phyloP scores from a whole-genome alignment of 257 asterid species.

The Solanum sparsipilum region DNA sequence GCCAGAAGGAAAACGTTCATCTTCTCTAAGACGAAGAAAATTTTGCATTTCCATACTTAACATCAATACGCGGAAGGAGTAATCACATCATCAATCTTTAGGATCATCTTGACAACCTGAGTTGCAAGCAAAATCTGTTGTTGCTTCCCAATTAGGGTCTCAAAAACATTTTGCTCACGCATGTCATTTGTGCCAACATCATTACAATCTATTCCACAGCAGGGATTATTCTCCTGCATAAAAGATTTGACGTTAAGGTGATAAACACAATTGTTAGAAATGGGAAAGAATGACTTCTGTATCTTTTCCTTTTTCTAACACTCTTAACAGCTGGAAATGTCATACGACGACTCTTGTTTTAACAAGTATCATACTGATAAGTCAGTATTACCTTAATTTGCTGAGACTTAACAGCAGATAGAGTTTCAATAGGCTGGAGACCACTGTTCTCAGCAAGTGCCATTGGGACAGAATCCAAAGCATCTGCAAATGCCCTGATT shows the following conservation, averaged over 20 bases:
- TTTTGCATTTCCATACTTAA: neutral
- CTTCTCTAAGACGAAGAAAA: neutral
- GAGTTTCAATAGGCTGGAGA: slow-evolving; percentile 85
- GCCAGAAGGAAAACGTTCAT: neutral
- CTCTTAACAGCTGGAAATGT: neutral
- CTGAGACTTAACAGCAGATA: slow-evolving; percentile 83
- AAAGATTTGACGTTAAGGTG: neutral
- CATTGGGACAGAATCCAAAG: slow-evolving; percentile 92
- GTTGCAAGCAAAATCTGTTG: slow-evolving; percentile 84
- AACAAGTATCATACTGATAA: neutral
- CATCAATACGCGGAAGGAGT: slow-evolving; percentile 58
- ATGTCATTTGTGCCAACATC: slow-evolving; percentile 80
- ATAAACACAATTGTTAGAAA: neutral
- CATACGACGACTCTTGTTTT: neutral
- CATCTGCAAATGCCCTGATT: slow-evolving; percentile 92
- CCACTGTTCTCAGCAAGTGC: slow-evolving; percentile 98
- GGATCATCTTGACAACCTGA: slow-evolving; percentile 84
- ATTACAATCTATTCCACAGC: slow-evolving; percentile 78
- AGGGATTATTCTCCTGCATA: slow-evolving; percentile 57
- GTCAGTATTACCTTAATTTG: slow-evolving; percentile 63
- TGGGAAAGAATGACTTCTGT: neutral
- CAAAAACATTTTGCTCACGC: slow-evolving; percentile 83
- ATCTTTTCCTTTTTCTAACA: neutral
- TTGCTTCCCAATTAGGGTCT: slow-evolving; percentile 79
- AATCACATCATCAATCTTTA: slow-evolving; percentile 79